A percentile compares a stretch with the other conserved stretches of the same genome.
Conservation (phyloP, 1,284 basidiomycete species). For the Ustilago nuda region DNA sequence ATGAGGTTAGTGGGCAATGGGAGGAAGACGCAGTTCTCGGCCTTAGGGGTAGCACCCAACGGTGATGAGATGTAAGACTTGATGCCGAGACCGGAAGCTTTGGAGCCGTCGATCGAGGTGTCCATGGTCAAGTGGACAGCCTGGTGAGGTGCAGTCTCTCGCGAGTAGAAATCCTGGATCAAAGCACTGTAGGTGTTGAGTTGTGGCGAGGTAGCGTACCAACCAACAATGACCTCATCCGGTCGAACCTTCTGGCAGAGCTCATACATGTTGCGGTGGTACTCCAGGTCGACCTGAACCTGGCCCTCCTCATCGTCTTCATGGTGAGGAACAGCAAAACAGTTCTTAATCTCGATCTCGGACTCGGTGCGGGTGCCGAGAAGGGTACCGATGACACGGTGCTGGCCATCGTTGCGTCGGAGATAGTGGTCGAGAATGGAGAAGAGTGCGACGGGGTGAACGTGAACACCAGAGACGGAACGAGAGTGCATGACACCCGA, state of each 20-base stretch:
- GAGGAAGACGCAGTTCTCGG: conserved; percentile 67
- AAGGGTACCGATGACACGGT: conserved; percentile 92
- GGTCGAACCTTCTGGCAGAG: conserved; percentile 85
- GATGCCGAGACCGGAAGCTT: conserved; percentile 72
- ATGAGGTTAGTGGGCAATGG: conserved; percentile 58
- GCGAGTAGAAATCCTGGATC: conserved; percentile 97
- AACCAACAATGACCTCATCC: conserved; percentile 88
- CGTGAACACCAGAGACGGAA: conserved; percentile 64
- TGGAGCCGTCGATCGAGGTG: conserved; percentile 75
- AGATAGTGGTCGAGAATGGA: conserved; percentile 98
- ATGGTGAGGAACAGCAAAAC: conserved; percentile 66
- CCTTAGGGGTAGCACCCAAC: conserved; percentile 61
- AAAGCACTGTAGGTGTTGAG: conserved; percentile 96
- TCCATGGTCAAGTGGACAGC: conserved; percentile 94
- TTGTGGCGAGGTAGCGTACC: conserved; percentile 76
- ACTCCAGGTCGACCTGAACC: conserved; percentile 88
- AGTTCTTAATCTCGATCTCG: conserved; percentile 66
- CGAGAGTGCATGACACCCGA: conserved; percentile 66
- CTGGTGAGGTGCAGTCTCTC: conserved; percentile 87
- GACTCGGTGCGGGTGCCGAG: conserved; percentile 83
- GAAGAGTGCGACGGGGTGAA: conserved; percentile 76
- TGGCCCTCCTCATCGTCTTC: conserved; percentile 81
- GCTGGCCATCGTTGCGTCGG: conserved; percentile 77
- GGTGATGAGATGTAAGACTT: conserved; percentile 86
- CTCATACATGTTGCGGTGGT: conserved; percentile 92